Base-by-base conservation (phyloP, 176 grass and related monocot species). In the Hordeum marinum region DNA sequence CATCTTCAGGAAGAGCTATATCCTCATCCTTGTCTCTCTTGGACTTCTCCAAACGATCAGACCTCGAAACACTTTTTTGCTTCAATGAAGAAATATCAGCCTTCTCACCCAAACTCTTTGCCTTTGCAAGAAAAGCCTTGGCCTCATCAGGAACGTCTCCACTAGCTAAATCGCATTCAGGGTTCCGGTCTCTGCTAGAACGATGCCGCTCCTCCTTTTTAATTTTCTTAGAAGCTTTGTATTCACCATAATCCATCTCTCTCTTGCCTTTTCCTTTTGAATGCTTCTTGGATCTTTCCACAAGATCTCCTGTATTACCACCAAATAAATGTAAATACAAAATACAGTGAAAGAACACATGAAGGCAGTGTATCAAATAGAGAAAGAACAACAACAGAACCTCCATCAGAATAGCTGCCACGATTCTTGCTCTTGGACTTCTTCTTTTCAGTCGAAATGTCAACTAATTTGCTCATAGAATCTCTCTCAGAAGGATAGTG, bases 261-360 rank as follows among this genome's bases (percentile, higher is more conserved):
- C 91, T 94, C 81, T 92, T 95, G 82, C 85, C 85, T 87, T 94
- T 95, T 63, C 83, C 84, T 92, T 94, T 98, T 79, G 91, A 94
- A 81, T 95, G 86, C 61, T 92, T 94, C 60, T 90, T 85, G 40
- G 68, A 75, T 92, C 90, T 89, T 87, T 88, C 89, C 62, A 77
- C 29, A 21, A 72, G 72, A 87, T 87, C 77, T 65, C 96, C 96
- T 98, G 89, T 40, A 78, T 80, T 55, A 15, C 72, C 72, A 69
- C 52, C 39, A 78, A 89, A 87, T 35, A 69, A 87, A 85, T 25
- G 63, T 79, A 70, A 84, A 24, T 80, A 85, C 45, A 84, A 76
- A 76, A 85, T 63, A 77, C 41, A 85, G 31, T 43, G 45, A 83
- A 90, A 74, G 43, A 6, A 40, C 35, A 63, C 5, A 78, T 13